phyloP scores from a whole-genome alignment of 2,329 filamentous ascomycete genomes.

The Scolecobasidium constrictum region DNA sequence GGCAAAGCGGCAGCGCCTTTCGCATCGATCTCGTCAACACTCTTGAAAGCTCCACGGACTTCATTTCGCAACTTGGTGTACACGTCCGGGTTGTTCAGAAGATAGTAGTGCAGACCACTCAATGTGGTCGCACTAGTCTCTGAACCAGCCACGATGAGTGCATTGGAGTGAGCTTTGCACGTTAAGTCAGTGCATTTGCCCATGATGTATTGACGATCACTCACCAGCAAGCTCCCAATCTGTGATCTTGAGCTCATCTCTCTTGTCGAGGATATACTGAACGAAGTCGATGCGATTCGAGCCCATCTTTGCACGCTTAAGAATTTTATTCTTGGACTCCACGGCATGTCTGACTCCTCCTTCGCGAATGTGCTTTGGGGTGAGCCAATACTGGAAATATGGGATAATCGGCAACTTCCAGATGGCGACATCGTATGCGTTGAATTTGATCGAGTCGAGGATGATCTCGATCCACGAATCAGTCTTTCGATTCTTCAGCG shows the following conservation, averaged over 20 bases:
- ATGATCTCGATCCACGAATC: constrained; percentile 6
- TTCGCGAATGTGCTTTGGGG: neutral
- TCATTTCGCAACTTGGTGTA: neutral
- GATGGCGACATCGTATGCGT: neutral
- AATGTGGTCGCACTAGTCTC: constrained; percentile 7
- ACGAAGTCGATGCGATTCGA: constrained; percentile 12
- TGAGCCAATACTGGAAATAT: constrained; percentile 13
- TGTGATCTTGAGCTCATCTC: constrained; percentile 13
- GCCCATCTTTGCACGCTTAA: constrained; percentile 16
- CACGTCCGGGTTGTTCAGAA: neutral
- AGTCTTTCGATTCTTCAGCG: constrained; percentile 19
- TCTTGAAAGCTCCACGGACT: neutral
- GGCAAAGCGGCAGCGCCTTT: neutral
- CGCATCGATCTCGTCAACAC: constrained; percentile 2
- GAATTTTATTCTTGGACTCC: constrained; percentile 18
- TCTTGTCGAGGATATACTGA: constrained; percentile 1
- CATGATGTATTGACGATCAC: too few relatives aligned
- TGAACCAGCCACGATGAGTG: constrained; percentile 6
- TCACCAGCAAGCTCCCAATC: constrained; percentile 20
- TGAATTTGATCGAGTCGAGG: constrained; percentile 1
- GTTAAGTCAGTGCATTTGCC: neutral
- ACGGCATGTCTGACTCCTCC: neutral
- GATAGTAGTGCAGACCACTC: constrained; percentile 2
- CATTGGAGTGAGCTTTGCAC: constrained; percentile 20
- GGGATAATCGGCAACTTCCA: constrained; percentile 2